A percentile compares a stretch with the other conserved stretches of the same genome.
phyloP scores from a whole-genome alignment of 2,329 filamentous ascomycete genomes.

The Aspergillus sojae region DNA sequence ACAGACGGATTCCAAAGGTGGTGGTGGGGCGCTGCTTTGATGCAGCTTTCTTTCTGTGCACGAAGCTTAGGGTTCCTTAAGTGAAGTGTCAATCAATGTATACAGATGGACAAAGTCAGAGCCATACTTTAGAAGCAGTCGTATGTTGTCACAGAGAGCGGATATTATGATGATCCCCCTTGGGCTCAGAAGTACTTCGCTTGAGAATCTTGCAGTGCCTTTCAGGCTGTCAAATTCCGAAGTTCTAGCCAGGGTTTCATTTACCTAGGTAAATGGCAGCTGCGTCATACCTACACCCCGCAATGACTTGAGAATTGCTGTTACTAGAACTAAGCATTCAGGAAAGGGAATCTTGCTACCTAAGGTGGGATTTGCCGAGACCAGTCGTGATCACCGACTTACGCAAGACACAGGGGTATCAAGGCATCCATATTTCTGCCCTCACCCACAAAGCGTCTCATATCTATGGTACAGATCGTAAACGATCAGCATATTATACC shows the following conservation, averaged over 20 bases:
- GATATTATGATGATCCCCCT: neutral
- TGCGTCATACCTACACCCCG: neutral
- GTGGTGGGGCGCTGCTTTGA: neutral
- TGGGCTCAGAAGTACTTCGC: neutral
- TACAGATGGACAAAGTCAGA: neutral
- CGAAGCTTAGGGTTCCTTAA: neutral
- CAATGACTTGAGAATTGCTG: neutral
- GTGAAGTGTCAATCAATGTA: neutral
- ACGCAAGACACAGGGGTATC: neutral
- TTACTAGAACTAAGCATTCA: neutral
- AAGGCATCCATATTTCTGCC: conserved; percentile 4
- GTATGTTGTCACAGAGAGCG: neutral
- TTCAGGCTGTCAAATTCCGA: neutral
- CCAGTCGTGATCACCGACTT: neutral
- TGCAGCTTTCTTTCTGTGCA: neutral
- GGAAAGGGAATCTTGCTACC: neutral
- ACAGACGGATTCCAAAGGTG: neutral
- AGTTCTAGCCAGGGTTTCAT: neutral
- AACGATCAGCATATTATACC: neutral
- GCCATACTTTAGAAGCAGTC: neutral
- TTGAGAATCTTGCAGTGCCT: neutral
- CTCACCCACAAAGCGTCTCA: neutral
- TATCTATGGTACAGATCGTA: neutral
- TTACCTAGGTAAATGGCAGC: neutral
- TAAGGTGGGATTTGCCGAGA: neutral